These are phyloP conservation scores for Xanthoconium separans DNA, from an alignment of 1,284 basidiomycete genomes.

Conservation along the genomic window DNA sequence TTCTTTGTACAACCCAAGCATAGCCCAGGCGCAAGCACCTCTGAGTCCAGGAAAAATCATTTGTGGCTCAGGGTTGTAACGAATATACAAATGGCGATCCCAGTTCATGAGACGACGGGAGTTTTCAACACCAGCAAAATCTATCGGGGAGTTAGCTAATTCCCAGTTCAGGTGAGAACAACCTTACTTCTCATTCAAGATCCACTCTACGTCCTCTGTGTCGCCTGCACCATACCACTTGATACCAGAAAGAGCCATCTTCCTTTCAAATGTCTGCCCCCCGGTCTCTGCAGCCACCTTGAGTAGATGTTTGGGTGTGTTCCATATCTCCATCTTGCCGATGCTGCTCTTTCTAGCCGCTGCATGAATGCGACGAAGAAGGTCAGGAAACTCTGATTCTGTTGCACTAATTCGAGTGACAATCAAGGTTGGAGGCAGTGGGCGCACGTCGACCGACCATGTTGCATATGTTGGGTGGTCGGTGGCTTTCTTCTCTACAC, in stretches of 20 bases:
- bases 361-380: slow-evolving; percentile 41
- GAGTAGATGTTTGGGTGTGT: slow-evolving; percentile 40
- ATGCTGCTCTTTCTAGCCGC: slow-evolving; percentile 42
- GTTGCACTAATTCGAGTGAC: slow-evolving; percentile 50
- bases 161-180: background rate
- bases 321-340: slow-evolving; percentile 55
- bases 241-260: slow-evolving; percentile 51
- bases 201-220: slow-evolving; percentile 45
- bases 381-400: slow-evolving; percentile 35
- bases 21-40: too few relatives aligned
- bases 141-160: slow-evolving; percentile 7
- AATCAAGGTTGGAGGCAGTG: slow-evolving; percentile 40
- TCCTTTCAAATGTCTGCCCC: slow-evolving; percentile 40
- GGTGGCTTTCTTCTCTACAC: slow-evolving; percentile 28
- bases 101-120: too few relatives aligned
- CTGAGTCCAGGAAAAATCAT: too few relatives aligned
- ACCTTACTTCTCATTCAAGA: slow-evolving; percentile 53
- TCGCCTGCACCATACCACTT: slow-evolving; percentile 55
- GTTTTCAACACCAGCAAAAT: slow-evolving; percentile 21
- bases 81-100: too few relatives aligned
- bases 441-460: slow-evolving; percentile 50
- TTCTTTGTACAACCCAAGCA: too few relatives aligned
- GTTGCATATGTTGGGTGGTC: slow-evolving; percentile 41
- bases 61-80: too few relatives aligned
- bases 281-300: slow-evolving; percentile 35